These are phyloP conservation scores for Yarrowia deformans DNA, from an alignment of 805 yeast species.

Conservation along the genomic window DNA sequence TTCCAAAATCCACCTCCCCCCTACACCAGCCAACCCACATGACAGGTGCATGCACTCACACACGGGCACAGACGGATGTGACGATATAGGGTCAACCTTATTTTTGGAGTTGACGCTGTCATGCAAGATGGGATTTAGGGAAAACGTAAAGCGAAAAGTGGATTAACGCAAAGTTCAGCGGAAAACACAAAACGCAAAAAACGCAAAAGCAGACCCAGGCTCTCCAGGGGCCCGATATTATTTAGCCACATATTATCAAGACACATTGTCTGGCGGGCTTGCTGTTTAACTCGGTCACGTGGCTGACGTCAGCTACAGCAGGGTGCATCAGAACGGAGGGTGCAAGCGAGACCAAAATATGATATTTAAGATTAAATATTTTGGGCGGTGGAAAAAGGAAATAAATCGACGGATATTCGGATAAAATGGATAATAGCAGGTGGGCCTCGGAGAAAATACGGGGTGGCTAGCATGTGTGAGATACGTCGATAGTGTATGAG, in stretches of 20 bases:
- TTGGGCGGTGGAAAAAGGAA: neutral
- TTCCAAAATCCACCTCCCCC: too few species aligned
- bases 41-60: conserved; percentile 34
- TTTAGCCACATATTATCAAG: conserved; percentile 4
- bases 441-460: too few species aligned
- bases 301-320: conserved; percentile 4
- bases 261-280: neutral
- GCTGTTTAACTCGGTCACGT: conserved; percentile 28
- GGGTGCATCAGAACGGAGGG: conserved; percentile 17
- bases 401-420: neutral
- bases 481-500: too few species aligned
- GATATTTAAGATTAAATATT: neutral
- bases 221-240: neutral
- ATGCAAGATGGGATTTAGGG: conserved; percentile 21
- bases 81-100: conserved; percentile 33
- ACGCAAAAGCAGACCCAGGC: neutral
- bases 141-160: conserved; percentile 25
- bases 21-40: conserved; percentile 7
- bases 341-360: conserved; percentile 1
- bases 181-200: neutral
- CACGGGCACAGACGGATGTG: conserved; percentile 38
- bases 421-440: neutral
- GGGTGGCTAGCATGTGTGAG: too few species aligned
- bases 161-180: conserved; percentile 16
- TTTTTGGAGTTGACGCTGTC: neutral